Evolutionary conservation across 345 rosid genomes (phyloP).

Genomic region (Carallia pectinifolia): DNA sequence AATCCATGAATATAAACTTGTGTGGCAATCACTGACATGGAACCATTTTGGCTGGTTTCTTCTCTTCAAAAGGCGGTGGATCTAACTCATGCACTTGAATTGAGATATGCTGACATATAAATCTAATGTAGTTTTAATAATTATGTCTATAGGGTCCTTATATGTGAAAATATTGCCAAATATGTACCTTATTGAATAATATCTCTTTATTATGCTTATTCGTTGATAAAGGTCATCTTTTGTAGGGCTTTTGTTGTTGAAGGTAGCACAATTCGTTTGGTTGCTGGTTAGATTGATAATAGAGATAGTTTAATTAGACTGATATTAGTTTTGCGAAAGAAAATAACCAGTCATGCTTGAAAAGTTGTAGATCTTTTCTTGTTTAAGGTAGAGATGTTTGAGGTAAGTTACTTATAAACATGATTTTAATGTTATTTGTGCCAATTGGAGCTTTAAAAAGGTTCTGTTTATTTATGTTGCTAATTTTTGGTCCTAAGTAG

Average conservation of each 20-base stretch:
- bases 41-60: too few relatives aligned
- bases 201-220: background rate
- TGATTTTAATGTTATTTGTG: background rate
- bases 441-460: too few relatives aligned
- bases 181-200: background rate
- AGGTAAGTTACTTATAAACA: conserved; percentile 38
- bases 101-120: too few relatives aligned
- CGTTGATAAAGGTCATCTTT: conserved; percentile 69
- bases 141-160: too few relatives aligned
- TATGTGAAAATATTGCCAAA: too few relatives aligned
- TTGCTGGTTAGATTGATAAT: conserved; percentile 54
- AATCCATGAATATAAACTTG: too few relatives aligned
- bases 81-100: too few relatives aligned
- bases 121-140: too few relatives aligned
- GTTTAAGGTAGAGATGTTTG: conserved; percentile 83
- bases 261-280: conserved; percentile 55
- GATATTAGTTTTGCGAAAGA: conserved; percentile 67
- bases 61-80: too few relatives aligned
- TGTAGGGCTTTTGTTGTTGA: conserved; percentile 62
- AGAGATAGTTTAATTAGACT: conserved; percentile 59
- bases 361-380: conserved; percentile 68
- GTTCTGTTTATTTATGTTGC: background rate
- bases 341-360: conserved; percentile 70
- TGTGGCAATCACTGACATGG: too few relatives aligned
- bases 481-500: background rate